Conservation (phyloP, 2,329 filamentous ascomycete genomes). For the Coleophoma crateriformis region DNA sequence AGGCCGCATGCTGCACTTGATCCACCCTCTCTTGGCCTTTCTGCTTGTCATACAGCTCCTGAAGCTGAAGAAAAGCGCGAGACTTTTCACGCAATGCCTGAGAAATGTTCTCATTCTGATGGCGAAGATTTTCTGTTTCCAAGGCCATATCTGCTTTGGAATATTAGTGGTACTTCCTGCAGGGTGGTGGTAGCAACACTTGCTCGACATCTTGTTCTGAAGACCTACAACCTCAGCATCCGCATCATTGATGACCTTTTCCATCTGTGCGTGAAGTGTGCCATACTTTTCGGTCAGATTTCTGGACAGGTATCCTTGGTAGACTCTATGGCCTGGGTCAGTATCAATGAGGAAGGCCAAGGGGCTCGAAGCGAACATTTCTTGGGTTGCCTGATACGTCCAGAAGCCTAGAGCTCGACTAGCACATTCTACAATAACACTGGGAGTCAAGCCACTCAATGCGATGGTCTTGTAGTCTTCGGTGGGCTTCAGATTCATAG, state of each 20-base stretch:
- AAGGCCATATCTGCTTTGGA: conserved; percentile 42
- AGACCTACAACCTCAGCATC: conserved; percentile 66
- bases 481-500: conserved; percentile 66
- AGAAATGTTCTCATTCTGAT: conserved; percentile 67
- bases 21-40: conserved; percentile 49
- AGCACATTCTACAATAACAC: conserved; percentile 80
- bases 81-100: conserved; percentile 65
- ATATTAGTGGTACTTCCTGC: conserved; percentile 7
- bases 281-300: conserved; percentile 68
- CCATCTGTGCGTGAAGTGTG: conserved; percentile 58
- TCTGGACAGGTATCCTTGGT: conserved; percentile 71
- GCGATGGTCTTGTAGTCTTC: conserved; percentile 90
- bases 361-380: conserved; percentile 54
- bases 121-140: conserved; percentile 57
- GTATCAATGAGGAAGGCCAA: conserved; percentile 10
- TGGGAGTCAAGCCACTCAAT: conserved; percentile 76
- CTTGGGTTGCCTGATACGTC: conserved; percentile 79
- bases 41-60: conserved; percentile 57
- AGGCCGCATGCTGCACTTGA: conserved; percentile 49
- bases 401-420: conserved; percentile 76
- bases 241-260: conserved; percentile 69
- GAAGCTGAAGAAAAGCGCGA: conserved; percentile 62
- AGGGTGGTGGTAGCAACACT: conserved; percentile 13
- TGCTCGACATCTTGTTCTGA: conserved; percentile 59
- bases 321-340: conserved; percentile 45